Evolutionary conservation across 257 asterid genomes (phyloP).

Genomic region (Penstemon barbatus): DNA sequence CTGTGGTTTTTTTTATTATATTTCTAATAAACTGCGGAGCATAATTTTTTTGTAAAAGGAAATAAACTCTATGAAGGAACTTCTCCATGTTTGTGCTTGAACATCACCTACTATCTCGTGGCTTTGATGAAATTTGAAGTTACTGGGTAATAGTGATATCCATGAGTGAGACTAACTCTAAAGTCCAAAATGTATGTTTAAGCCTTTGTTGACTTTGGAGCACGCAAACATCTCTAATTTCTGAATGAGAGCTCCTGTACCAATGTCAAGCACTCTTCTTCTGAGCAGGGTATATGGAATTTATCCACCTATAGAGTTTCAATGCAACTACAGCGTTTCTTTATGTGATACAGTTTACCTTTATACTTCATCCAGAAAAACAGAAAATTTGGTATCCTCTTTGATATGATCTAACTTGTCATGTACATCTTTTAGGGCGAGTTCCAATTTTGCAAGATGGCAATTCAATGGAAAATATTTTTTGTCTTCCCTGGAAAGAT

Average conservation of each 20-base stretch:
- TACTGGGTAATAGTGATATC: not conserved
- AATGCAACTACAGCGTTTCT: slow-evolving; percentile 17
- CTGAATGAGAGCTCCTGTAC: slow-evolving; percentile 18
- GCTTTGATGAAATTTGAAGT: not conserved
- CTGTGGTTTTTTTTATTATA: not conserved
- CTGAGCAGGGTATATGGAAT: slow-evolving; percentile 2
- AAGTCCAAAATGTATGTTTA: not conserved
- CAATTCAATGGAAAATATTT: slow-evolving; percentile 74
- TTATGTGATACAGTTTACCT: not conserved
- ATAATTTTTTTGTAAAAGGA: not conserved
- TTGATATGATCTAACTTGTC: slow-evolving; percentile 22
- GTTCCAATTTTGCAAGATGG: slow-evolving; percentile 96
- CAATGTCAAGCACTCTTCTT: slow-evolving; percentile 7
- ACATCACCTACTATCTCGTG: not conserved
- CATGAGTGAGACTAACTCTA: not conserved
- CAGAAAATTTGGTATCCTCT: not conserved
- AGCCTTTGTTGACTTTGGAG: slow-evolving; percentile 12
- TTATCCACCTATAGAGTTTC: slow-evolving; percentile 1
- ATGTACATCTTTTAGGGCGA: slow-evolving; percentile 57
- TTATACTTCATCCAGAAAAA: slow-evolving; percentile 4
- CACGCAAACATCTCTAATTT: not conserved
- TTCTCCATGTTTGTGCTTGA: not conserved
- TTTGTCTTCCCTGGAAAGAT: slow-evolving; percentile 74
- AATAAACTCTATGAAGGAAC: not conserved
- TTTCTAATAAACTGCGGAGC: not conserved